These are phyloP conservation scores for Aspergillus latus DNA, from an alignment of 2,329 filamentous ascomycete genomes.

Conservation along the genomic window DNA sequence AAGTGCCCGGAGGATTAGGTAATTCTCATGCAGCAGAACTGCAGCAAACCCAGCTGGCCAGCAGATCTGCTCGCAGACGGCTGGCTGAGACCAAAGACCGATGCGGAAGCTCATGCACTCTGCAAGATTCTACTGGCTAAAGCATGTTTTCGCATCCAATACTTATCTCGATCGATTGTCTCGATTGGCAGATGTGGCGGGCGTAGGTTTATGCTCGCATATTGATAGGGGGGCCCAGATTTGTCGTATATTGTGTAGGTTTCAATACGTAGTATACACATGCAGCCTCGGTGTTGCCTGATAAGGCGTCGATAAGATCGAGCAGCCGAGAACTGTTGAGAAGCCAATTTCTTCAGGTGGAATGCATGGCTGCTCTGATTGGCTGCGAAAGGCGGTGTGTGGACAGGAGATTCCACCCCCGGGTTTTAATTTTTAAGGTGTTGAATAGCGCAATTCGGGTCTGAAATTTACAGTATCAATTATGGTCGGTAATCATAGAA, in stretches of 20 bases:
- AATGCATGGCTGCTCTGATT: background rate
- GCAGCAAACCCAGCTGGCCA: background rate
- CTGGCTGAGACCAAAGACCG: background rate
- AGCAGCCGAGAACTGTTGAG: slow-evolving; percentile 20
- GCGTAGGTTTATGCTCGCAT: no score
- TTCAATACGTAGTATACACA: background rate
- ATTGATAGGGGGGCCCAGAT: no score
- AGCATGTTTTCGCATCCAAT: no score
- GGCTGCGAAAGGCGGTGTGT: slow-evolving; percentile 13
- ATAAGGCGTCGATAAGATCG: background rate
- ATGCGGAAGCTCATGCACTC: no score
- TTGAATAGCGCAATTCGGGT: background rate
- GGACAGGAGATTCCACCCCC: slow-evolving; percentile 5
- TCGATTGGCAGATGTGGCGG: no score
- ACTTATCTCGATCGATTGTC: no score
- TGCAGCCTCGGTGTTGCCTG: slow-evolving; percentile 9
- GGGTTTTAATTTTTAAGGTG: slow-evolving; percentile 3
- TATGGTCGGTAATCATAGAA: background rate
- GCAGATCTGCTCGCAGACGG: background rate
- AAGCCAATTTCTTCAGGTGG: slow-evolving; percentile 12
- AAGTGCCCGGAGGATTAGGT: background rate
- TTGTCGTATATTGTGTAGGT: no score
- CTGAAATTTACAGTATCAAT: background rate
- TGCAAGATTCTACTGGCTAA: no score
- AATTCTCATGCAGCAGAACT: background rate